Evolutionary conservation across 345 rosid genomes (phyloP), one percentile per base, ranked within the genome.

Genomic region (Euphorbia peplus): DNA sequence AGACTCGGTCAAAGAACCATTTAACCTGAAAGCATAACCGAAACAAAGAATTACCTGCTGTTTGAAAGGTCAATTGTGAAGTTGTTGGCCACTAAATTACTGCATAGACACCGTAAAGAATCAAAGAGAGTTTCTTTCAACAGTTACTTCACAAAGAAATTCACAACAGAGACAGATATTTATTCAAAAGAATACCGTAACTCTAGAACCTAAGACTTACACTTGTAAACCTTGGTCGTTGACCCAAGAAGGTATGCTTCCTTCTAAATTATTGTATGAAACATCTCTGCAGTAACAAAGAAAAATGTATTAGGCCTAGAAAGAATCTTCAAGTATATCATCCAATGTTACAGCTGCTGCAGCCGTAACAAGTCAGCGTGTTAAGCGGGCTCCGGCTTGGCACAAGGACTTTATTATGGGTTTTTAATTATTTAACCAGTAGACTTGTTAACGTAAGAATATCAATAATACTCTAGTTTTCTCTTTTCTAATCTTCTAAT

Each of bases 211-310:
- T 58, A 25, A 1, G 46, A 70, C 90, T 64, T 76, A 90, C 96
- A 92, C 61, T 63, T 77, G 76, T 67, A 89, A 73, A 51, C 77
- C 71, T 55, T 18, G 63, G 52, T 66, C 67, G 61, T 22, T 80
- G 77, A 85, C 66, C 96, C 96, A 90, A 18, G 92, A 75, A 72
- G 98, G 96, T 72, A 88, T 69, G 73, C 51, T 83, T 32, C 95
- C 95, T 3, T 68, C 57, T 78, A 90, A 79, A 75, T 80, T 80
- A 76, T 92, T 92, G 79, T 90, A 90, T 0, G 96, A 86, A 51
- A 87, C 80, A 81, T 92, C 98, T 84, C 98, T 90, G 81, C 46
- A 59, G 79, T 58, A 26, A 58, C 15, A 39, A 32, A 32, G 37
- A 32, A 32, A 32, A 32, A 32, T 32, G 37, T 32, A 32, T 32